Base-by-base conservation (phyloP, 2,329 filamentous ascomycete genomes). In the Trichoderma harzianum region DNA sequence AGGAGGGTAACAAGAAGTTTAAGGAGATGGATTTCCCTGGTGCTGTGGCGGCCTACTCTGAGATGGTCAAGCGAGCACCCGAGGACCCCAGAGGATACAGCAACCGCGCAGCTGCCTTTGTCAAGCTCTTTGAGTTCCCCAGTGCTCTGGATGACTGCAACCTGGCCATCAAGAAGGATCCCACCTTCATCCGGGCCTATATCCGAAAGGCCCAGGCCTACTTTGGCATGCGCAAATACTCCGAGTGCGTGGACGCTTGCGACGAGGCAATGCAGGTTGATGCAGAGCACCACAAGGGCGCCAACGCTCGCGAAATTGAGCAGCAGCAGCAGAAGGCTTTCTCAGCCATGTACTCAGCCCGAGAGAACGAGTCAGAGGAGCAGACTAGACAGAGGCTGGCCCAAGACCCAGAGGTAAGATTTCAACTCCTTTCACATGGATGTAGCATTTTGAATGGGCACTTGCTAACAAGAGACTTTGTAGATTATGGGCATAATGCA, bases 141-240 rank as follows among this genome's bases (percentile, higher is more conserved):
- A 93, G 92, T 75, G 97, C 96, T 1, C 90, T 99, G 51, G 90
- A 94, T 63, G 97, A 99, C 85, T 98, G 96, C 82, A 91, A 97
- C 82, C 86, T 89, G 76, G 96, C 96, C 58, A 97, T 97, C 84
- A 92, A 94, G 88, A 92, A 91, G 77, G 96, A 99, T 78, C 88
- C 92, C 72, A 92, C 91, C 79, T 99, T 99, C 83, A 95, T 98
- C 83, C 91, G 95, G 71, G 96, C 96, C 8, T 98, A 98, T 83
- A 92, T 99, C 77, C 92, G 96, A 80, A 98, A 98, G 87, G 95
- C 95, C 0, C 95, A 98, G 84, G 94, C 94, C 55, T 93, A 95
- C 82, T 94, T 96, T 76, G 94, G 94, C 77, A 99, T 99, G 96
- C 93, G 96, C 82, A 95, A 99, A 83, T 98, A 97, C 87, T 97